Conservation (phyloP, 768 basidiomycete genomes). For the Tricholoma hemisulphureum region DNA sequence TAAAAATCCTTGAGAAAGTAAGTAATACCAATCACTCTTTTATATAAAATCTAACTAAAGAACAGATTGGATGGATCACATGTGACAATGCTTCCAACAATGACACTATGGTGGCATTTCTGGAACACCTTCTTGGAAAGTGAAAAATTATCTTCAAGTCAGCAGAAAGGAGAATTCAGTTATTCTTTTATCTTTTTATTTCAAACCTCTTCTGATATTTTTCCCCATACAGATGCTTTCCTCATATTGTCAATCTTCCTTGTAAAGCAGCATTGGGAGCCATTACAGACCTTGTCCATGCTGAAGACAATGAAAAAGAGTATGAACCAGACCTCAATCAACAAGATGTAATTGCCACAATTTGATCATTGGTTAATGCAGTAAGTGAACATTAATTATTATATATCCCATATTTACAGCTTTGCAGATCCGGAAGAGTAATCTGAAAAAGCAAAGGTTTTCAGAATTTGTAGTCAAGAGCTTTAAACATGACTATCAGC, state of each 20-base stretch:
- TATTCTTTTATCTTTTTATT: slow-evolving; percentile 1
- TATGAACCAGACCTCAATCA: not conserved
- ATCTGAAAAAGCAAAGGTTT: slow-evolving; percentile 12
- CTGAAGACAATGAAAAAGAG: not conserved
- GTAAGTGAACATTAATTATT: slow-evolving; percentile 13
- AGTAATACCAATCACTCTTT: too few relatives aligned
- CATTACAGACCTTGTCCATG: slow-evolving; percentile 19
- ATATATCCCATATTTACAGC: not conserved
- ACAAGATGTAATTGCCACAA: slow-evolving; percentile 17
- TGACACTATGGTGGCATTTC: slow-evolving; percentile 25
- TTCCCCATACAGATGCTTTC: slow-evolving; percentile 29
- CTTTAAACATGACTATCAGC: slow-evolving; percentile 13
- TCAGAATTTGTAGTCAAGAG: slow-evolving; percentile 9
- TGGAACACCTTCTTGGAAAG: slow-evolving; percentile 19
- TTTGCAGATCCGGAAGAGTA: not conserved
- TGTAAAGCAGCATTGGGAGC: slow-evolving; percentile 29
- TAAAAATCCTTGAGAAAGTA: too few relatives aligned
- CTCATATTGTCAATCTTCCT: slow-evolving; percentile 32
- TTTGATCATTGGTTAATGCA: slow-evolving; percentile 19
- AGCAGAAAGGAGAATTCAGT: slow-evolving; percentile 23
- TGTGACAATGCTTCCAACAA: too few relatives aligned
- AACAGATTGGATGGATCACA: slow-evolving; percentile 37
- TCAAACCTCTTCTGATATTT: not conserved
- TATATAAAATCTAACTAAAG: not conserved
- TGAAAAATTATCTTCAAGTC: slow-evolving; percentile 21